Conservation (phyloP, 2,329 filamentous ascomycete species). For the Fusarium sambucinum region DNA sequence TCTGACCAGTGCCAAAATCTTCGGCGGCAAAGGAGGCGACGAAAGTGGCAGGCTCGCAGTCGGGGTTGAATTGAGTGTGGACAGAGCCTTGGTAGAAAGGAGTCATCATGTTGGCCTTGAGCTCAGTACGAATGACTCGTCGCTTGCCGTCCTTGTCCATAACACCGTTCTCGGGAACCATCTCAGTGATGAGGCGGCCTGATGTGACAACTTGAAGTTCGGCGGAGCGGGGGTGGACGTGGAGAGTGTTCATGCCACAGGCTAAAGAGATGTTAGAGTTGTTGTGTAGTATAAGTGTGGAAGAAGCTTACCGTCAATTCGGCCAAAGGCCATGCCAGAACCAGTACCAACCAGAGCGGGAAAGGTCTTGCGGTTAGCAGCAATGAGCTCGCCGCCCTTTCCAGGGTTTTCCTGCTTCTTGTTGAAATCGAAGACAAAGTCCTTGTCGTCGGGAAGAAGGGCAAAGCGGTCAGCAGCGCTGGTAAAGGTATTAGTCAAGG, state of each 20-base stretch:
- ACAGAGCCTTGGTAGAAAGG: conserved; percentile 67
- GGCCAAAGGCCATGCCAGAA: conserved; percentile 64
- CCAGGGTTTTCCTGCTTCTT: conserved; percentile 40
- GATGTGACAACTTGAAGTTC: conserved; percentile 66
- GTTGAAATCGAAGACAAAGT: conserved; percentile 65
- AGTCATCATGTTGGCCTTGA: conserved; percentile 62
- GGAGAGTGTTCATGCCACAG: conserved; percentile 69
- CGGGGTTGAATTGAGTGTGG: conserved; percentile 69
- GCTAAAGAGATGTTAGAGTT: conserved; percentile 47
- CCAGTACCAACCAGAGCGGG: conserved; percentile 67
- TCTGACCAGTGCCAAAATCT: conserved; percentile 65
- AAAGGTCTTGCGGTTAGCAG: conserved; percentile 68
- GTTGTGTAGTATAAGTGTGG: not conserved
- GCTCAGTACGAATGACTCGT: conserved; percentile 58
- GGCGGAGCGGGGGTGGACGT: conserved; percentile 65
- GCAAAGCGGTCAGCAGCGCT: conserved; percentile 59
- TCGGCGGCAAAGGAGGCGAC: conserved; percentile 63
- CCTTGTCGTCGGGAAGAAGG: conserved; percentile 57
- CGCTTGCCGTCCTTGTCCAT: conserved; percentile 52
- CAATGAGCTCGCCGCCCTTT: conserved; percentile 61
- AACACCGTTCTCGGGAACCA: conserved; percentile 66
- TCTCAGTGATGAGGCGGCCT: conserved; percentile 63
- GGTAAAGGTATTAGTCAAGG: conserved; percentile 27
- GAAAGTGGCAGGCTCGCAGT: conserved; percentile 63
- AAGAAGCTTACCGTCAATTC: conserved; percentile 55